Base-by-base conservation (phyloP, 2,329 filamentous ascomycete genomes). In the Diaporthe citriasiana region DNA sequence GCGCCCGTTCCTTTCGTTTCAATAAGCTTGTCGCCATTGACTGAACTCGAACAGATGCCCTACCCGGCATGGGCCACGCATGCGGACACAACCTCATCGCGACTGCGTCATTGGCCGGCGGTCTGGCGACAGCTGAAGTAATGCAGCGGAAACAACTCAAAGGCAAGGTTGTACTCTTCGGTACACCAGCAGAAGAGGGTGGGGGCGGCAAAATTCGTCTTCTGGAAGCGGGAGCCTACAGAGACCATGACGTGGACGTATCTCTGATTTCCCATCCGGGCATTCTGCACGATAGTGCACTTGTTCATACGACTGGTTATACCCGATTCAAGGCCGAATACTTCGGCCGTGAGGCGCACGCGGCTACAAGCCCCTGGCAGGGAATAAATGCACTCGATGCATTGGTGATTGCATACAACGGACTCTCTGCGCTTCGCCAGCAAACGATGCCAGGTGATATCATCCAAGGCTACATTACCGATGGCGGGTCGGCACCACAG, bases 381-480 rank as follows among this genome's bases (percentile, higher is more conserved):
- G 90, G 90, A 0, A 84, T 88, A 76, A 91, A 92, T 77, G 89
- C 90, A 0, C 84, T 91, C 0, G 90, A 92, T 76, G 89, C 89
- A 0, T 78, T 90, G 30, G 82, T 91, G 2, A 82, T 84, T 0
- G 85, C 83, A 0, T 88, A 88, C 76, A 86, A 85, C 70, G 83
- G 82, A 53, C 79, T 91, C 4, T 85, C 87, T 0, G 83, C 88
- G 0, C 82, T 91, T 7, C 85, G 90, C 1, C 89, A 91, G 78
- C 89, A 91, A 77, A 84, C 88, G 4, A 83, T 85, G 75, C 87
- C 89, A 0, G 85, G 86, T 4, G 86, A 87, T 71, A 80, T 86
- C 9, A 84, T 88, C 76, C 81, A 90, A 74, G 84, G 88, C 0
- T 85, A 89, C 27, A 88, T 92, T 70, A 85, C 85, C 0, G 80